Evolutionary conservation across 805 yeast species (phyloP).

Genomic region (Metschnikowia lachancei): DNA sequence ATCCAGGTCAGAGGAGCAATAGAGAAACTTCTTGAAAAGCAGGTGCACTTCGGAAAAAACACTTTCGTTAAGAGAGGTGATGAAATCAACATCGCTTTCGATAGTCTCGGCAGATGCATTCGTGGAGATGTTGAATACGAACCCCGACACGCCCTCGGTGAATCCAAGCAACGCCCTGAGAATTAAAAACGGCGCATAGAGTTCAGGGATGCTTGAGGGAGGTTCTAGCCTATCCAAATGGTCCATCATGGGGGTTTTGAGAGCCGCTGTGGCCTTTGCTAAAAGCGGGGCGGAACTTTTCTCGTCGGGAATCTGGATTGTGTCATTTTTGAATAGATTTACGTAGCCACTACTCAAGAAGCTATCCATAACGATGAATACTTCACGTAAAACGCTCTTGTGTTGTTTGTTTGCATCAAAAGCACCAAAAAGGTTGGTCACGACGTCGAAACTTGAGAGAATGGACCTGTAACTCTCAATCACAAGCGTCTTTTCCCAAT

Average conservation of each 20-base stretch:
- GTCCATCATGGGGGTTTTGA: conserved; percentile 63
- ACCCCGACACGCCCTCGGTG: conserved; percentile 67
- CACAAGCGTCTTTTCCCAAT: conserved; percentile 74
- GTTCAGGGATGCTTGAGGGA: conserved; percentile 56
- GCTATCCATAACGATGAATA: conserved; percentile 37
- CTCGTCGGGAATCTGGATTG: conserved; percentile 22
- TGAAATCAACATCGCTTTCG: conserved; percentile 37
- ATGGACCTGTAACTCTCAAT: conserved; percentile 68
- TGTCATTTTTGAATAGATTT: conserved; percentile 23
- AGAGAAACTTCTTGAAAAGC: conserved; percentile 45
- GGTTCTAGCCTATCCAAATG: conserved; percentile 78
- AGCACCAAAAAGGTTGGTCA: conserved; percentile 51
- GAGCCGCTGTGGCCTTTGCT: conserved; percentile 42
- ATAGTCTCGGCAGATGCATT: conserved; percentile 23
- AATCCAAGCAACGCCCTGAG: conserved; percentile 50
- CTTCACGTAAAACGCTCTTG: conserved; percentile 58
- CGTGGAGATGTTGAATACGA: conserved; percentile 44
- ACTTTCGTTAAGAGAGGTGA: conserved; percentile 32
- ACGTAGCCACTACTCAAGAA: conserved; percentile 27
- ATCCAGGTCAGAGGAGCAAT: conserved; percentile 68
- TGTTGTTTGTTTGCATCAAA: conserved; percentile 58
- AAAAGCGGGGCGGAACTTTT: conserved; percentile 25
- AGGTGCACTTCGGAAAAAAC: conserved; percentile 26
- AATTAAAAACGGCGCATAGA: conserved; percentile 58
- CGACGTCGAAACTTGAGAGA: conserved; percentile 52